Percentiles rank a stretch among this genome's conserved stretches.
Evolutionary conservation across 2,329 filamentous ascomycete species (phyloP).

Genomic region (Arthroderma sp.): DNA sequence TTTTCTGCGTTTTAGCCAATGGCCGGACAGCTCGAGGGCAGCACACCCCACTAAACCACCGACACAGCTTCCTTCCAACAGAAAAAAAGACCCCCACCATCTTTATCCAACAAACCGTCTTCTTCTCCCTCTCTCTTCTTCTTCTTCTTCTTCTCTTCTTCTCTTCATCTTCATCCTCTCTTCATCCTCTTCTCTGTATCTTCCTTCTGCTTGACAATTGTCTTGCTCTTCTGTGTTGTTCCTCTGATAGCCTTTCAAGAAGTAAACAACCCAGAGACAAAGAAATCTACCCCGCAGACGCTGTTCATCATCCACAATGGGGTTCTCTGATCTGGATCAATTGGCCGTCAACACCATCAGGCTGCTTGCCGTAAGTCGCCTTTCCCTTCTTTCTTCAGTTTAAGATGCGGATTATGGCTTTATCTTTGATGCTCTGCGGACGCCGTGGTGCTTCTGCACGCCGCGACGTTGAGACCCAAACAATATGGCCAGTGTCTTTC

Average conservation of each 20-base stretch:
- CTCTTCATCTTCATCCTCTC: constrained; percentile 13
- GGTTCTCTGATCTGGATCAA: constrained; percentile 74
- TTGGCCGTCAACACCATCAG: constrained; percentile 98
- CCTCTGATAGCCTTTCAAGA: neutral
- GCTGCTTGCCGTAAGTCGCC: constrained; percentile 69
- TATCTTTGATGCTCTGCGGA: neutral
- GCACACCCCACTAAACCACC: no score
- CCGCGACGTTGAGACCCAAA: no score
- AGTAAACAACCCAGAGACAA: neutral
- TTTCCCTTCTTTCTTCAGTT: constrained; percentile 1
- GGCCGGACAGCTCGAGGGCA: no score
- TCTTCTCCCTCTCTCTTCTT: constrained; percentile 7
- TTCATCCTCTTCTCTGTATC: constrained; percentile 10
- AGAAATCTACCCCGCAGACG: neutral
- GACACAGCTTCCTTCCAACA: no score
- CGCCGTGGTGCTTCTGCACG: no score
- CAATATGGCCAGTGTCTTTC: no score
- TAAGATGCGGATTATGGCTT: neutral
- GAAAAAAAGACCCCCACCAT: no score
- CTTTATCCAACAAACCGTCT: neutral
- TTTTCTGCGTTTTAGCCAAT: no score
- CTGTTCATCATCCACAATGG: constrained; percentile 49
- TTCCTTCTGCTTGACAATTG: constrained; percentile 8
- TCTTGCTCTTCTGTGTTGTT: constrained; percentile 1
- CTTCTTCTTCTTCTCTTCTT: constrained; percentile 10